Evolutionary conservation across 805 yeast species (phyloP), one percentile per base, ranked within the genome.

Genomic region (Hemisphaericaspora nanyangensis): DNA sequence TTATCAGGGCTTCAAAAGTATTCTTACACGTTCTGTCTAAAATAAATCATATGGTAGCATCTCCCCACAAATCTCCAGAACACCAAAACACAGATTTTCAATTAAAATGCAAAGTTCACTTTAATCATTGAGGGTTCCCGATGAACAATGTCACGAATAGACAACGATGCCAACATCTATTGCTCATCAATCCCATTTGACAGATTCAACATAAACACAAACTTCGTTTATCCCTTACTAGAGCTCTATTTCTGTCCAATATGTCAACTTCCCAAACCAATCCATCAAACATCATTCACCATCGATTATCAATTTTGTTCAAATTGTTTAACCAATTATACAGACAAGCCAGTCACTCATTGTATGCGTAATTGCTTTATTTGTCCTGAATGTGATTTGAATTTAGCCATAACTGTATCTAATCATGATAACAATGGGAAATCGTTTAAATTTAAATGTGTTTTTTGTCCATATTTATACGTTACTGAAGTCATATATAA

Each of bases 361-460:
- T 68, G 74, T 42, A 43, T 54, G n/a, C 61, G 59, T 37, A 68
- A 62, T 44, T 68, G 74, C 45, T 66, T 66, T 39, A 54, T 47
- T 19, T 68, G 74, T 42, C 73, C 73, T 1, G 33, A 43, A 5
- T 68, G 74, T 42, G 35, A 45, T 2, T 48, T 67, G 0, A 51
- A 55, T 24, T 39, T 66, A 10, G 25, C 52, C 2, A 58, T 66
- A 5, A 45, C 29, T 34, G 52, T 46, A 37, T 45, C 25, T 17
- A 40, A 51, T 30, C 43, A 44, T 31, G 29, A 32, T 8, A 17
- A 38, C 11, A 32, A 43, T 25, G 49, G 51, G 10, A 72, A 70
- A 45, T 38, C 54, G 2, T 74, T 73, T 42, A 38, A 36, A 6
- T 70, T 74, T 38, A 46, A 44, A 11, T 75, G 80, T 49, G 43